Evolutionary conservation across 1,284 basidiomycete genomes (phyloP), one percentile per base, ranked within the genome.

Genomic region (Abortiporus biennis): DNA sequence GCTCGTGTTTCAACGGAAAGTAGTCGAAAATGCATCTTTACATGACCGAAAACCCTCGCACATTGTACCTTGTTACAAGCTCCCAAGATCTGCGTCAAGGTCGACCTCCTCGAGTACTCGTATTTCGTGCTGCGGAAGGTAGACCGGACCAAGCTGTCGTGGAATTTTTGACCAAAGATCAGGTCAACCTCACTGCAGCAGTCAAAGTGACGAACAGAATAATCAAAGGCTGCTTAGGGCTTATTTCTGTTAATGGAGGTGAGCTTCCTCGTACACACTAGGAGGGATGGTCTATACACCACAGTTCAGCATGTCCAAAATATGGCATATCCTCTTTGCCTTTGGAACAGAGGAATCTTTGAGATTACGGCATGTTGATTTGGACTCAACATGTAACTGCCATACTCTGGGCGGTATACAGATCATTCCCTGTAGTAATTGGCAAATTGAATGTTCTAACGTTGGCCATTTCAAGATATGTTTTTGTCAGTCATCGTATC

Each of bases 1-100:
- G n/a, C n/a, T n/a, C n/a, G n/a, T n/a, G n/a, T n/a, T n/a, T n/a
- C n/a, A n/a, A n/a, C n/a, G n/a, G n/a, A n/a, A n/a, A n/a, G n/a
- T n/a, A n/a, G n/a, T n/a, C n/a, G n/a, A n/a, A n/a, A n/a, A 72
- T 90, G 86, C 73, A 86, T 63, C 69, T 90, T 29, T 81, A 85
- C 58, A 70, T 89, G 36, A 69, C 66, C 50, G 78, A 75, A 47
- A 72, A 62, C 40, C 85, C 83, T 27, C 72, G 86, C 21, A 69
- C 78, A 2, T 63, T 90, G 29, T 83, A 81, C 54, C 74, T 90
- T n/a, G 72, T 81, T 42, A 85, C 84, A 23, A 76, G 74, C 54
- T 64, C 75, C 32, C 76, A 79, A 43, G 81, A 85, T 46, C 80
- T 85, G 55, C 65, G 62, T 43, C 59, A 69, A 40, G 82, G 77